Base-by-base conservation (phyloP, 2,329 filamentous ascomycete species). In the Metarhizium robertsii region DNA sequence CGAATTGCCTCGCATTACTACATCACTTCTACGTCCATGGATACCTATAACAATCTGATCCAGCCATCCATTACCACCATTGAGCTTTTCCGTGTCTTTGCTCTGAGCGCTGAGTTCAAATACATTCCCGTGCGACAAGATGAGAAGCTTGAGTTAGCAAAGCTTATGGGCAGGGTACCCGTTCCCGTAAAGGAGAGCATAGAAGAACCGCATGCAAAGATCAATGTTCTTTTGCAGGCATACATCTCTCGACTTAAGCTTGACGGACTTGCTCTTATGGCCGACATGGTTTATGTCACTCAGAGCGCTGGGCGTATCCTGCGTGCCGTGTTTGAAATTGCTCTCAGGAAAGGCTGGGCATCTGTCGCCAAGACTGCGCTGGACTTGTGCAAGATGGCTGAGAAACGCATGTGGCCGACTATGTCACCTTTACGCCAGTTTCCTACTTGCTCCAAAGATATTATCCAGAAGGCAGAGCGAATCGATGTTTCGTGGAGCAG, bases 341-440 rank as follows among this genome's bases (percentile, higher is more conserved):
- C 89, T n/a, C 74, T 99, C 61, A 95, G 92, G 74, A 96, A 96
- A 72, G 92, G 92, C 38, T 99, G 92, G 92, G 85, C 94, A 1
- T 87, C 85, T 16, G 94, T 97, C 3, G 90, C 94, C 8, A 96
- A 94, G 74, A 90, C 88, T 59, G 92, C 94, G 0, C 77, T 99
- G 46, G 90, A 96, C 64, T 80, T 99, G 53, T 99, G 95, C 75
- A 99, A 99, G 75, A 97, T 96, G 90, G 94, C 92, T 0, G 94
- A 99, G 76, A 96, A 96, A 78, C 83, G 95, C 52, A 99, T 99
- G 95, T 99, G 94, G 94, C 92, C 92, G 14, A 97, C 92, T 6
- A 99, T 97, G 94, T 90, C 90, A 42, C 94, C 95, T 11, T 78
- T 99, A 36, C 84, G 94, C 54, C 94, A 99, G 66, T 99, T 99